Evolutionary conservation across 208 protist genomes (phyloP).

Genomic region (Wallacemonas sp.): DNA sequence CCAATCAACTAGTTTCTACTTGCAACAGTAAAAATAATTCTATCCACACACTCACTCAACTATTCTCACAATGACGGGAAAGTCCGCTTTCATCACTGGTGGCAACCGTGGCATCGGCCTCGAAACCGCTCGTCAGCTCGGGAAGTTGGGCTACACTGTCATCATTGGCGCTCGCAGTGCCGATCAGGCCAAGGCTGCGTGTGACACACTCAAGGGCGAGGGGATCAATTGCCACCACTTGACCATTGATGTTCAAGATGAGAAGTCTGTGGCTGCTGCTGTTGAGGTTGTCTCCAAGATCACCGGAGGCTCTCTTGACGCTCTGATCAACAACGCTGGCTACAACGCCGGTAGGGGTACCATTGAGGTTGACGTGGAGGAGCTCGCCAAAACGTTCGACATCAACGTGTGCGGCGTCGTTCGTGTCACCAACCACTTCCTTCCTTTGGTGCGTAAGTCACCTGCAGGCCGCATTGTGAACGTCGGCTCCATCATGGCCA

Average conservation of each 20-base stretch:
- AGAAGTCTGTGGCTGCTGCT: conserved; percentile 48
- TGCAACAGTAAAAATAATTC: not conserved
- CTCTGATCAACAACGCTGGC: conserved; percentile 79
- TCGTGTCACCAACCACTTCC: conserved; percentile 67
- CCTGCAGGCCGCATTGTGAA: conserved; percentile 75
- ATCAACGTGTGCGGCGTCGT: conserved; percentile 61
- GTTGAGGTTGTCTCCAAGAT: conserved; percentile 38
- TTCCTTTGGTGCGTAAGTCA: conserved; percentile 57
- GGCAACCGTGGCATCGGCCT: conserved; percentile 84
- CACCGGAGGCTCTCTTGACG: conserved; percentile 45
- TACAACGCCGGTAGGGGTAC: conserved; percentile 17
- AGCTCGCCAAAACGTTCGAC: conserved; percentile 44
- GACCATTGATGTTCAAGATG: conserved; percentile 45
- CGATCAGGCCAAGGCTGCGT: conserved; percentile 37
- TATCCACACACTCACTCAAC: not conserved
- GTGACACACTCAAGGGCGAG: conserved; percentile 29
- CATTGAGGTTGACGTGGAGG: conserved; percentile 33
- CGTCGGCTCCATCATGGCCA: conserved; percentile 67
- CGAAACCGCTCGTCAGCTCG: conserved; percentile 58
- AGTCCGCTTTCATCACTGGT: conserved; percentile 72
- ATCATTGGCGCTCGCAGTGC: conserved; percentile 63
- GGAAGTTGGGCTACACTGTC: conserved; percentile 55
- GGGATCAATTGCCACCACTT: conserved; percentile 37
- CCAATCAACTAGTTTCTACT: not conserved
- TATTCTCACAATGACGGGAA: conserved; percentile 2